Evolutionary conservation across 2,329 filamentous ascomycete species (phyloP), one percentile per base, ranked within the genome.

Genomic region (Chalaropsis ovoidea): DNA sequence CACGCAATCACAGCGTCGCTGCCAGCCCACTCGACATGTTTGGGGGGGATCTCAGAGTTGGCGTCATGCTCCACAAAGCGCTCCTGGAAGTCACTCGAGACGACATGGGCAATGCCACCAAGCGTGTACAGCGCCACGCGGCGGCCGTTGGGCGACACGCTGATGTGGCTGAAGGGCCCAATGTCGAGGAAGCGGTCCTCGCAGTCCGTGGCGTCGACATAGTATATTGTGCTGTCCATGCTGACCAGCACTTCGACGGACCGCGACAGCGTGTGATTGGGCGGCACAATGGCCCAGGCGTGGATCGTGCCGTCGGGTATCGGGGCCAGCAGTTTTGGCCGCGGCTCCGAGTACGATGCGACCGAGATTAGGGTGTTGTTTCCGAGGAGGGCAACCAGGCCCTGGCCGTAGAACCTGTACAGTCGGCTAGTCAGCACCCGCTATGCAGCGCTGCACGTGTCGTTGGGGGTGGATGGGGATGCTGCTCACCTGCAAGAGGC

Each of bases 1-100:
- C 94, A 99, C 0, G 92, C 92, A 71, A 99, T 85, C 35, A 96
- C 88, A 15, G 92, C 90, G 75, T 97, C 93, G 71, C 94, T 93
- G 4, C 94, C 94, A 74, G 94, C 99, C 94, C 94, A 99, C 71
- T 94, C 87, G 68, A 99, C 82, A 69, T 94, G 90, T 71, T 90
- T 88, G 2, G 94, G 94, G 1, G 87, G 81, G 4, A 90, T 95
- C 74, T 87, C 88, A 10, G 90, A 92, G 70, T 86, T 86, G 0
- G 92, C 93, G 71, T 96, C 86, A 73, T 97, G 93, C 76, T 97
- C 92, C 73, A 91, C 93, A 68, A 96, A 80, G 66, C 92, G 87
- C 72, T 88, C 91, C 73, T 96, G 91, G 74, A 97, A 97, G 74
- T 99, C 93, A 71, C 90, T 93, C 61, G 90, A 94, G 63, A 97